A percentile compares a stretch with the other conserved stretches of the same genome.
These are phyloP conservation scores for Acanthamoeba royreba DNA, from an alignment of 208 protist species.

Conservation along the genomic window DNA sequence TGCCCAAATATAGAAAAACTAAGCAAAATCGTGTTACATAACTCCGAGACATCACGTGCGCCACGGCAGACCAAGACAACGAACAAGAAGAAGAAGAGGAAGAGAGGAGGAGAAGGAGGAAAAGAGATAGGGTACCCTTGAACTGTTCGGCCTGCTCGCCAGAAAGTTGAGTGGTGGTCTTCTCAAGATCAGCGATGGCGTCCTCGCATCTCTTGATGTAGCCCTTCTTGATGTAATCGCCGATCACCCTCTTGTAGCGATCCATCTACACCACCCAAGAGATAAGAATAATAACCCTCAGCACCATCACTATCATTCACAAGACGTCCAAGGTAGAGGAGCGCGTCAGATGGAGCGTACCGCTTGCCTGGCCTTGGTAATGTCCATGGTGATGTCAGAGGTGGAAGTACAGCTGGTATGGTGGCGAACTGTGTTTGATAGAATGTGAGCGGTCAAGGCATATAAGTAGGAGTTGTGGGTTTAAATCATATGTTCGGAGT, in stretches of 20 bases:
- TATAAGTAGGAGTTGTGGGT: too few relatives aligned
- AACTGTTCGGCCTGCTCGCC: background rate
- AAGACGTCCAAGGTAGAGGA: background rate
- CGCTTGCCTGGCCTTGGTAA: background rate
- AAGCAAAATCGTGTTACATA: background rate
- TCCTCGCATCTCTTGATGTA: background rate
- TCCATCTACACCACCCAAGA: background rate
- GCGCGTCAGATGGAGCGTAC: background rate
- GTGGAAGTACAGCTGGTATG: too few relatives aligned
- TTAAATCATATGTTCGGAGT: too few relatives aligned
- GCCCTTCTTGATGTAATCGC: background rate
- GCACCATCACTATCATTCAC: background rate
- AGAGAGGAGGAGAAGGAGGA: background rate
- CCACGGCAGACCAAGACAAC: background rate
- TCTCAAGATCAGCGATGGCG: background rate
- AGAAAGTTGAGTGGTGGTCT: background rate
- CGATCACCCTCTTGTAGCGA: background rate
- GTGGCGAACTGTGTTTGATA: too few relatives aligned
- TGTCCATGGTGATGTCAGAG: background rate
- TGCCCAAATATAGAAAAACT: background rate
- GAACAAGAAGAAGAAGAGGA: background rate
- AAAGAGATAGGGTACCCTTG: background rate
- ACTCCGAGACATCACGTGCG: background rate
- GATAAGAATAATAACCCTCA: background rate
- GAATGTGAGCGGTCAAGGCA: too few relatives aligned